Base-by-base conservation (phyloP, 2,329 filamentous ascomycete species). In the Sclerotinia nivalis region DNA sequence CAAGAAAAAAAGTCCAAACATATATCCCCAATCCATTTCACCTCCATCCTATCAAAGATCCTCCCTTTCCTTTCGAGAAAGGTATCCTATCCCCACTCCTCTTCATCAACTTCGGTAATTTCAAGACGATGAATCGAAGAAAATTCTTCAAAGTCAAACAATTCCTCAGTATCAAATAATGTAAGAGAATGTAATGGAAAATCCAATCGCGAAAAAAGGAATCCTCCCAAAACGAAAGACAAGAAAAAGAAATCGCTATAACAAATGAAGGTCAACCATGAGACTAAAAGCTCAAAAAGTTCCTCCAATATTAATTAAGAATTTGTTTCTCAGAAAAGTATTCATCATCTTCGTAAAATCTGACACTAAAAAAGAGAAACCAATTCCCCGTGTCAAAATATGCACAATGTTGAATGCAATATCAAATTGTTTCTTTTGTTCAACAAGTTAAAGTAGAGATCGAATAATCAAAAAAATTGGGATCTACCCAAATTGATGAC, bases 361-460 rank as follows among this genome's bases (percentile, higher is more conserved):
- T 15, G 34, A 34, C 34, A 50, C 47, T 65, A 72, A 72, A 76
- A 75, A 72, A 72, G 74, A 71, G 66, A 71, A 71, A 43, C 20
- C 61, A 28, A 66, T 34, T 58, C 52, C 52, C 18, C 37, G 64
- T 20, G 45, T 58, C 56, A 13, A 61, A 76, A 78, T 78, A 78
- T 79, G 75, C 77, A 79, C 77, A 78, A 71, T 60, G 73, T 76
- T 72, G 77, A 79, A 79, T 78, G 77, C 78, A 79, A 79, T 79
- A 77, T 79, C 78, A 78, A 79, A 79, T 78, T 77, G 76, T 74
- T 69, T 31, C 43, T 56, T 58, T 69, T 47, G 54, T 66, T 66
- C 55, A 25, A 64, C 61, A 70, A 59, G 65, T 55, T n/a, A 72
- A 71, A 74, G 73, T 72, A 75, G 74, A 74, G 75, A 76, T 77